Base-by-base conservation (phyloP, 306 rosid genomes). In the Fragaria vesca region DNA sequence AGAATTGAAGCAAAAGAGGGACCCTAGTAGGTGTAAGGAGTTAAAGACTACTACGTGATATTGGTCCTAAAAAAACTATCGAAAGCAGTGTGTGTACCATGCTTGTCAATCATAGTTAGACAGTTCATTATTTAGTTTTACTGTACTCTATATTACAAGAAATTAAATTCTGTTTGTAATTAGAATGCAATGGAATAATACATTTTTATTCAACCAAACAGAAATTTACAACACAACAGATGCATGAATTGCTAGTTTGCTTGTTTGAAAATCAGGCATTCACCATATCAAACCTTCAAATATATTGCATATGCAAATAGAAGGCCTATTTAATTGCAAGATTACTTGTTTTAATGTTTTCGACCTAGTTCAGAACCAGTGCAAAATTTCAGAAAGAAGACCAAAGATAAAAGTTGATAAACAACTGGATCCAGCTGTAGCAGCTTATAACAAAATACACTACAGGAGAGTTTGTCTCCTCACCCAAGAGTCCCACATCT, bases 1-100 rank as follows among this genome's bases (percentile, higher is more conserved):
- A 73, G 71, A 63, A 62, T 78, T 65, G 82, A 88, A 50, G 86
- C 83, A 43, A 87, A 81, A 86, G 90, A 86, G 65, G 90, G 81
- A 71, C 86, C 88, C 32, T 89, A 90, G 80, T 11, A 40, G 62
- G 60, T 47, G 48, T 40, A 28, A 15, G 8, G 21, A 5, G 73
- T 54, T 71, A 58, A 65, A 26, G 42, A 28, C 4, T 71, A 8
- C 66, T 57, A 38, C 57, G 67, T 57, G 40, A n/a, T 57, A 40
- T 6, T 11, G 50, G 18, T 12, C 30, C 18, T 9, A n/a, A 10
- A 10, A 50, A 47, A 38, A 6, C 3, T 10, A 60, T 52, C 55
- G 60, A 72, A 42, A 40, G 65, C 58, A 54, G 54, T 73, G 62
- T 30, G 40, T 57, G 55, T 65, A 47, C 52, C 66, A 60, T 1